phyloP scores from a whole-genome alignment of 176 grass and related monocot species.

The Microstegium vimineum region DNA sequence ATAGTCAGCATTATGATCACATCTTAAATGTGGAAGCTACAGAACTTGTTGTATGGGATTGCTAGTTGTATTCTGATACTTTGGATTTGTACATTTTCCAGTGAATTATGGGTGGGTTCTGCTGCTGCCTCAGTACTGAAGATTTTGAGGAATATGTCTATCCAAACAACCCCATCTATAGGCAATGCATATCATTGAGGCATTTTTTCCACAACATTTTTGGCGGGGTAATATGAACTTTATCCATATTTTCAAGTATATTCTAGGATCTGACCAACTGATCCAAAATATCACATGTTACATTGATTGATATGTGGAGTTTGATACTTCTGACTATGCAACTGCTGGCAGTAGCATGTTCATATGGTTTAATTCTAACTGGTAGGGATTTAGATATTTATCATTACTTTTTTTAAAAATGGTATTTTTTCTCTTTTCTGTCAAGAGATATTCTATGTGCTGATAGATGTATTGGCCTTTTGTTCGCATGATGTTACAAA shows the following conservation, averaged over 20 bases:
- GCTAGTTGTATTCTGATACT: slow-evolving; percentile 8
- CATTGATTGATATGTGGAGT: slow-evolving; percentile 4
- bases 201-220: slow-evolving; percentile 70
- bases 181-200: slow-evolving; percentile 65
- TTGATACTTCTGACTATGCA: background rate
- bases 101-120: slow-evolving; percentile 67
- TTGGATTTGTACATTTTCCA: background rate
- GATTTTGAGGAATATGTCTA: slow-evolving; percentile 74
- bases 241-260: background rate
- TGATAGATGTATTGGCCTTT: background rate
- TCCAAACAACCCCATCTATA: slow-evolving; percentile 68
- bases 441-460: background rate
- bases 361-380: background rate
- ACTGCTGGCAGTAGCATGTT: background rate
- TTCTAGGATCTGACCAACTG: background rate
- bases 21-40: background rate
- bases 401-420: background rate
- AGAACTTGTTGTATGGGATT: background rate
- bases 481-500: background rate
- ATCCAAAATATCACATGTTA: background rate
- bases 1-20: background rate
- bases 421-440: background rate
- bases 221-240: slow-evolving; percentile 56
- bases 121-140: slow-evolving; percentile 62
- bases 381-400: background rate